Base-by-base conservation (phyloP, 2,329 filamentous ascomycete genomes). In the Colletotrichum australisinense region DNA sequence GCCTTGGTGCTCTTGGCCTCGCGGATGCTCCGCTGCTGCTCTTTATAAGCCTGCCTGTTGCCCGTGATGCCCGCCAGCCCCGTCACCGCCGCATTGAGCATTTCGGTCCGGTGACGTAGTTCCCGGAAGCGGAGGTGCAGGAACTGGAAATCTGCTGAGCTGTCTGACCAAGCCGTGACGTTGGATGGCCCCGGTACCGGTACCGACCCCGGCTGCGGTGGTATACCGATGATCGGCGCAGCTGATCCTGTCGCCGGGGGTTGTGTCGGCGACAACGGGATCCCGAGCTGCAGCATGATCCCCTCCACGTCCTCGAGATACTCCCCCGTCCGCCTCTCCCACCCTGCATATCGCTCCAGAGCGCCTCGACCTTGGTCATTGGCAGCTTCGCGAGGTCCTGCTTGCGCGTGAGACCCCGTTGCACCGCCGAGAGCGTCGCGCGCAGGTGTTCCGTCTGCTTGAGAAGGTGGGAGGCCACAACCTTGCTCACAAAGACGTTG, bases 301-400 rank as follows among this genome's bases (percentile, higher is more conserved):
- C 67, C 73, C 67, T 78, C 77, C 24, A 78, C 73, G 58, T 78
- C 77, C 46, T 78, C 76, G 55, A 74, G 71, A 65, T 78, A 78
- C 62, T 78, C 77, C 26, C 75, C 77, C 69, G 76, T 77, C 24
- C 78, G 75, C 24, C 78, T 74, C 65, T 78, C 75, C 75, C 75
- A 78, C 5, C 76, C 63, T 79, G 78, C 53, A 74, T 74, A 58
- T 79, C 78, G 66, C 76, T 77, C 77, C 77, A 79, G 30, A 77
- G 71, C 22, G 76, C 76, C 76, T 79, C 78, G 4, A 78, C 77
- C 46, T 74, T 74, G 42, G 52, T 60, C 72, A 72, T 74, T 1
- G 68, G 72, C 73, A 76, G 74, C 24, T 69, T 70, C 0, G 76
- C 73, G 11, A 78, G 72, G 63, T 79, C 78, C 57, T 76, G 75